Base-by-base conservation (phyloP, 2,329 filamentous ascomycete species). In the Aureobasidium sp. region DNA sequence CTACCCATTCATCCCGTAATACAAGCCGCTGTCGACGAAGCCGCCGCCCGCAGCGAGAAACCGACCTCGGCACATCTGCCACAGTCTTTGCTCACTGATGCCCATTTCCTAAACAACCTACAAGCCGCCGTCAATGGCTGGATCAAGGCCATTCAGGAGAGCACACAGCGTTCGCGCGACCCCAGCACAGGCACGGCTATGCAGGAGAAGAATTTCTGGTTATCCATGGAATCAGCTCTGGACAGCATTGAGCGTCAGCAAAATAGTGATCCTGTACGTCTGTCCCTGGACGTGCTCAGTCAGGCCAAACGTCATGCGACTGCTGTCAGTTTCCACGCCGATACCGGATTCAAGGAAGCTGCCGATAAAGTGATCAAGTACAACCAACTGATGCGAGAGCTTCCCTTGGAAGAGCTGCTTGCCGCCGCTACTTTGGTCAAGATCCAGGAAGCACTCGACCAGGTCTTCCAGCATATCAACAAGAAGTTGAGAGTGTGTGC, bases 131-230 rank as follows among this genome's bases (percentile, higher is more conserved):
- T 97, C 64, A 99, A 97, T 74, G 87, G 88, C 65, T 99, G 94
- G 94, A 99, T 99, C 78, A 96, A 96, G 78, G 96, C 93, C 12
- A 99, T 99, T 67, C 93, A 97, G 74, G 88, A 88, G 52, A 95
- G 97, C 68, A 99, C 94, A 42, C 95, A 95, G 77, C 89, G 96
- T 80, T 90, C 91, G 44, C 87, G 91, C 70, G 94, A 99, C 69
- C 86, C 90, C 0, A 72, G 87, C 73, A 81, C 83, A 67, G 82
- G 86, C 36, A 96, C 91, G 25, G 94, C 94, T 36, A 93, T 90
- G 62, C 94, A 97, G 74, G 94, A 99, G 75, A 96, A 99, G 75
- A 97, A 97, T 75, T 99, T 99, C 72, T 99, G 94, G 94, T 76
- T 99, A 56, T 95, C 91, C 1, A 96, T 99, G 89, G 95, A 99